These are phyloP conservation scores for Stentor roeselii DNA, from an alignment of 73 alveolate species.

Conservation along the genomic window DNA sequence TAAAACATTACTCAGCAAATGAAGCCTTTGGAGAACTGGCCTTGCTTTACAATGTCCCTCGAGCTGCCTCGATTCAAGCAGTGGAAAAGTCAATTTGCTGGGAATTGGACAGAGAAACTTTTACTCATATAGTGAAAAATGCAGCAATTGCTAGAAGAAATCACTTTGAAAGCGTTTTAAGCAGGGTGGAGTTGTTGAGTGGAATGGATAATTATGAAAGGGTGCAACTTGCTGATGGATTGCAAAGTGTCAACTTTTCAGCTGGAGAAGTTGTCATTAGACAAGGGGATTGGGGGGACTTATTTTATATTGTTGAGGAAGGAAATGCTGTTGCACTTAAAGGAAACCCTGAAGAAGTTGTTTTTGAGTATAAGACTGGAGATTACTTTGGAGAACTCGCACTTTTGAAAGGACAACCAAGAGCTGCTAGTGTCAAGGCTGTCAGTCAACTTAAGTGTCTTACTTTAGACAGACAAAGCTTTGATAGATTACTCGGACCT, in stretches of 20 bases:
- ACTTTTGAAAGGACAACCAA: conserved; percentile 47
- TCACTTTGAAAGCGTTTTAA: conserved; percentile 76
- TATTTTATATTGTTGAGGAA: conserved; percentile 91
- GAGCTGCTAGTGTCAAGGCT: conserved; percentile 54
- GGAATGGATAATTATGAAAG: conserved; percentile 94
- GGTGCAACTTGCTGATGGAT: conserved; percentile 92
- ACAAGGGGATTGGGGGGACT: conserved; percentile 95
- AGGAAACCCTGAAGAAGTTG: conserved; percentile 55
- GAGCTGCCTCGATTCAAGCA: conserved; percentile 87
- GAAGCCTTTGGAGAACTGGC: conserved; percentile 83
- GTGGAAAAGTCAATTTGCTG: conserved; percentile 64
- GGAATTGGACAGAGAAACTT: conserved; percentile 93
- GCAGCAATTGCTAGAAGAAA: conserved; percentile 91
- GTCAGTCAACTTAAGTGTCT: conserved; percentile 48
- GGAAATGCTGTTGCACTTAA: conserved; percentile 95
- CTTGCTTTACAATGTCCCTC: conserved; percentile 68
- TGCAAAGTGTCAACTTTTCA: conserved; percentile 69
- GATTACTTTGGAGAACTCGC: conserved; percentile 94
- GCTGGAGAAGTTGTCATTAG: conserved; percentile 55
- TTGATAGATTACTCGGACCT: conserved; percentile 78
- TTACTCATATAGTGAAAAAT: conserved; percentile 84
- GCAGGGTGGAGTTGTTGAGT: conserved; percentile 62
- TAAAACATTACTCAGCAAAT: conserved; percentile 60
- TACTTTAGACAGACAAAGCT: conserved; percentile 60
- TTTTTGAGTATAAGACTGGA: conserved; percentile 74